Base-by-base conservation (phyloP, 257 asterid genomes). In the Forsythia suspensa region DNA sequence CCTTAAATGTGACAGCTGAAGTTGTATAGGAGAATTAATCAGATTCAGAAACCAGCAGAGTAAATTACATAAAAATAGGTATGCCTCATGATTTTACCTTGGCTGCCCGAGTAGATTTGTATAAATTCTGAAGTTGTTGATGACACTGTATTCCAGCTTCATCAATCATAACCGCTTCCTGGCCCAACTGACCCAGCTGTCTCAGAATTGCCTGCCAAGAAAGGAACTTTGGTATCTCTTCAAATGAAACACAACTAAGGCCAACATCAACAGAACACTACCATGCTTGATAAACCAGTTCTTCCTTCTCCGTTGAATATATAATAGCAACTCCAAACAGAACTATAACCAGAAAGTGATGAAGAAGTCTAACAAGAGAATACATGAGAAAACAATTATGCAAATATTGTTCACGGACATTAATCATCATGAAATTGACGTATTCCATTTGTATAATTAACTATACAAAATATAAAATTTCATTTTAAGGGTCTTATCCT, bases 151-250 rank as follows among this genome's bases (percentile, higher is more conserved):
- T 73, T 71, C 92, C 99, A 20, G 81, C 88, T 72, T 95, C 97
- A 51, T 93, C 96, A 66, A 92, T 83, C 93, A 86, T 88, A 40
- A 91, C 80, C 36, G 90, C 92, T 78, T 90, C 97, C 84, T 92
- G 92, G 39, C 97, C 99, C 84, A 95, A 85, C 71, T 92, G 98
- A 69, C 97, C 97, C 73, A 95, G 86, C 63, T 93, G 97, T 79
- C 97, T 89, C 72, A 95, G 90, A 71, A 95, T 90, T n/a, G 96
- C 87, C 99, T 95, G 92, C 73, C 73, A 76, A 76, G 69, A 3
- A 67, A 80, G 81, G 74, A 48, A 48, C 13, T 20, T n/a, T 57
- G 10, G 43, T 13, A 74, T 18, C 11, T 73, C 72, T 76, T 57
- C 77, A 6, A 6, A 16, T n/a, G 20, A 10, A 72, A 29, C 37